These are phyloP conservation scores for Solanum chilense DNA, from an alignment of 257 asterid species.

Conservation along the genomic window DNA sequence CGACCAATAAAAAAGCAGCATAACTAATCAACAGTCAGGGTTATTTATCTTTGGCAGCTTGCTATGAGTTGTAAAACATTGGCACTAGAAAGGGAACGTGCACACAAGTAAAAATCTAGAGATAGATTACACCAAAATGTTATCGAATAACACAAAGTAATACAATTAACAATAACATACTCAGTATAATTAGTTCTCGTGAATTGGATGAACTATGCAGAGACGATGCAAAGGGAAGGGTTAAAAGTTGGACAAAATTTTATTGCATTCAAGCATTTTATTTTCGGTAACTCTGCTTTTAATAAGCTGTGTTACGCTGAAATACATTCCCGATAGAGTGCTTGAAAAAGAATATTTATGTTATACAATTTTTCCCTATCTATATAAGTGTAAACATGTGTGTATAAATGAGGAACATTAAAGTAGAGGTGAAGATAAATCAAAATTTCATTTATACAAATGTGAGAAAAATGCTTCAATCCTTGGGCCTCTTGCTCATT, in stretches of 20 bases:
- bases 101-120: background rate
- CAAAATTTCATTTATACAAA: background rate
- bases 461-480: conserved; percentile 18
- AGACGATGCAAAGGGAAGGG: background rate
- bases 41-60: background rate
- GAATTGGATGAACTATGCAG: background rate
- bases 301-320: background rate
- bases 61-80: background rate
- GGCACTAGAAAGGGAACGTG: background rate
- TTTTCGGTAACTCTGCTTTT: background rate
- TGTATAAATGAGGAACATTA: background rate
- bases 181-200: background rate
- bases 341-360: background rate
- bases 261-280: background rate
- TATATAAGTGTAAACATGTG: background rate
- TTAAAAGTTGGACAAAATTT: background rate
- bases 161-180: background rate
- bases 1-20: background rate
- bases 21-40: background rate
- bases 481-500: conserved; percentile 76
- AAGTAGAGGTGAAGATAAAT: background rate
- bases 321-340: background rate
- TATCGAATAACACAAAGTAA: no score
- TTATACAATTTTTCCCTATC: background rate
- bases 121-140: background rate